Evolutionary conservation across 2,329 filamentous ascomycete genomes (phyloP), one percentile per base, ranked within the genome.

Genomic region (Aureobasidium sp.): DNA sequence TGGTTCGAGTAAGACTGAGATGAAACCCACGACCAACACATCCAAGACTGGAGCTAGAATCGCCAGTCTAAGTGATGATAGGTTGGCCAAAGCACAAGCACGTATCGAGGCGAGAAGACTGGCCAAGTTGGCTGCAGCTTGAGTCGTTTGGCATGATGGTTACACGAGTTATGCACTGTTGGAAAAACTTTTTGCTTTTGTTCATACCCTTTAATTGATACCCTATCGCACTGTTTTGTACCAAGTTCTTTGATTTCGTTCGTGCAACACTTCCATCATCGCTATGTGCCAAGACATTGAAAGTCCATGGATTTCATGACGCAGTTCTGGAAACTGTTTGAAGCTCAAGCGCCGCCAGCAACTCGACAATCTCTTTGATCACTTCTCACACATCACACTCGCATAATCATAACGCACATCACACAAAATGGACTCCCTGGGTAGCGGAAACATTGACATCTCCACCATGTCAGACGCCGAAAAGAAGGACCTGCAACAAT

Each of bases 401-500:
- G 2, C 42, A 48, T 15, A 27, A 51, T 15, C 20, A 5, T 17
- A 37, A 8, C 15, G 37, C 20, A 36, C 13, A 58, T 32, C 9
- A 29, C 32, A 20, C 44, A 29, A 17, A 48, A 71, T 75, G 70
- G 66, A 71, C 62, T 64, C 69, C 65, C 68, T 67, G 64, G 68
- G 70, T 62, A 73, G 83, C 71, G 51, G 71, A 65, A 81, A 76
- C 64, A 70, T 86, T 70, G 89, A 92, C 71, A 78, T 93, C 67
- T 83, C 85, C 70, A 86, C 86, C 76, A 87, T 97, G 73, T 88
- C 84, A 70, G 87, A 90, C 64, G 83, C 84, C 71, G 91, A 97
- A 77, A 94, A 91, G 82, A 81, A 85, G 67, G 91, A 97, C 77
- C 83, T 99, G 47, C 89, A 91, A 71, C 86, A 91, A 72, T 93